phyloP scores from a whole-genome alignment of 78 protist genomes.

The Isochrysis galbana region DNA sequence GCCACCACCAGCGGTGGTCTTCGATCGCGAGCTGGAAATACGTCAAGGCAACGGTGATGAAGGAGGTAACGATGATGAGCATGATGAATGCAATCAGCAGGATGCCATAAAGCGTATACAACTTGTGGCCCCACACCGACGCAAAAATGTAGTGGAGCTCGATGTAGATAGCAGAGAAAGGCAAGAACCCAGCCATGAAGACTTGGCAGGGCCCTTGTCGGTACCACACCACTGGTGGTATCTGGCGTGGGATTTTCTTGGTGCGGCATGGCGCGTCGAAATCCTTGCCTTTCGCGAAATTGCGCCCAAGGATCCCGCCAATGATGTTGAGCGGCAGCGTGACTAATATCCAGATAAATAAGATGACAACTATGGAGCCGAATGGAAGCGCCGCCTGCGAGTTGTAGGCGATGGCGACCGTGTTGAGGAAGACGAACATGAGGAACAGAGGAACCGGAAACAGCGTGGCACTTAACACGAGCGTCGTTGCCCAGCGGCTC shows the following conservation, averaged over 20 bases:
- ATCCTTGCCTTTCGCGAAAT: conserved; percentile 45
- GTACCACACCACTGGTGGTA: conserved; percentile 92
- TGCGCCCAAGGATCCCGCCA: conserved; percentile 92
- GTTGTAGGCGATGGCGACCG: conserved; percentile 55
- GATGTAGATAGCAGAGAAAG: conserved; percentile 86
- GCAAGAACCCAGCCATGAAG: conserved; percentile 74
- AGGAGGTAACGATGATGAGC: conserved; percentile 91
- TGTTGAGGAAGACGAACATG: conserved; percentile 80
- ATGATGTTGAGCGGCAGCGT: conserved; percentile 55
- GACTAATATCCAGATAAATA: conserved; percentile 73
- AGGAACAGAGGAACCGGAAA: conserved; percentile 77
- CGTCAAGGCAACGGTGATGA: conserved; percentile 91
- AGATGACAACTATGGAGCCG: conserved; percentile 72
- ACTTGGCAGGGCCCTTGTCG: conserved; percentile 69
- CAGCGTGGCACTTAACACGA: conserved; percentile 74
- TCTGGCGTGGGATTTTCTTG: conserved; percentile 77
- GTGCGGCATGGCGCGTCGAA: conserved; percentile 93
- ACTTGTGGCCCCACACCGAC: conserved; percentile 60
- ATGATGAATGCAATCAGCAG: conserved; percentile 84
- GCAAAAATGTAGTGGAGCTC: conserved; percentile 93
- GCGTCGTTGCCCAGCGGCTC: conserved; percentile 89
- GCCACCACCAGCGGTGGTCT: conserved; percentile 94
- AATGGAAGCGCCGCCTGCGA: conserved; percentile 85
- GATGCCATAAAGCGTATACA: conserved; percentile 90
- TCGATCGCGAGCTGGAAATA: conserved; percentile 94